phyloP scores from a whole-genome alignment of 768 basidiomycete species.

The Trametes sanguinea region DNA sequence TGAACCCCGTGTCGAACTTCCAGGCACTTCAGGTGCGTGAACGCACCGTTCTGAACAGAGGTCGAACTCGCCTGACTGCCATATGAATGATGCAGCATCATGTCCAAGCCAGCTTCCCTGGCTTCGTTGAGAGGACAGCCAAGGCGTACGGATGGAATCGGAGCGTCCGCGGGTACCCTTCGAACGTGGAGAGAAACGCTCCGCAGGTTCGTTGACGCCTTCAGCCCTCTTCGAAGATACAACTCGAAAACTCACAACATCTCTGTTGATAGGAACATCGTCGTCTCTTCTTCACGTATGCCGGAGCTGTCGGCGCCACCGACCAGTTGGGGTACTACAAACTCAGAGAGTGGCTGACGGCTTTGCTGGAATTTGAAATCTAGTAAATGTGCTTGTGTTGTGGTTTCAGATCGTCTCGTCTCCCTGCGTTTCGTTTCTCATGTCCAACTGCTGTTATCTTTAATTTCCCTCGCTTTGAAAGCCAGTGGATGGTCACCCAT shows the following conservation, averaged over 20 bases:
- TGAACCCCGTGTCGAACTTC: background rate
- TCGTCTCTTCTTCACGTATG: conserved; percentile 3
- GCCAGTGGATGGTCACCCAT: no score
- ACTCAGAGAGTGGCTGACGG: background rate
- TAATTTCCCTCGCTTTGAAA: no score
- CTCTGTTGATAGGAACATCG: background rate
- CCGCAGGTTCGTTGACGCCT: background rate
- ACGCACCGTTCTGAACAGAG: no score
- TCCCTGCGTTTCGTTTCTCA: no score
- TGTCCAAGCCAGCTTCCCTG: background rate
- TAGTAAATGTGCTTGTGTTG: no score
- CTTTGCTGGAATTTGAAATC: background rate
- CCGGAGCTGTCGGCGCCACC: background rate
- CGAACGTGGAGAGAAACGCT: background rate
- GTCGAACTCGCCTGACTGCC: no score
- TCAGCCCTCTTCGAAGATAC: no score
- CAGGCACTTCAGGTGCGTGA: background rate
- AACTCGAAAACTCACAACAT: background rate
- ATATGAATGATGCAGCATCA: background rate
- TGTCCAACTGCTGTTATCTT: no score
- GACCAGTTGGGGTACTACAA: background rate
- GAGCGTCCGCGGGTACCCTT: background rate
- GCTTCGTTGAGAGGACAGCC: conserved; percentile 1
- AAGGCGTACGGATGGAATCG: background rate
- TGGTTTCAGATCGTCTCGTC: no score